phyloP scores from a whole-genome alignment of 2,329 filamentous ascomycete genomes.

The Cercospora sp. region DNA sequence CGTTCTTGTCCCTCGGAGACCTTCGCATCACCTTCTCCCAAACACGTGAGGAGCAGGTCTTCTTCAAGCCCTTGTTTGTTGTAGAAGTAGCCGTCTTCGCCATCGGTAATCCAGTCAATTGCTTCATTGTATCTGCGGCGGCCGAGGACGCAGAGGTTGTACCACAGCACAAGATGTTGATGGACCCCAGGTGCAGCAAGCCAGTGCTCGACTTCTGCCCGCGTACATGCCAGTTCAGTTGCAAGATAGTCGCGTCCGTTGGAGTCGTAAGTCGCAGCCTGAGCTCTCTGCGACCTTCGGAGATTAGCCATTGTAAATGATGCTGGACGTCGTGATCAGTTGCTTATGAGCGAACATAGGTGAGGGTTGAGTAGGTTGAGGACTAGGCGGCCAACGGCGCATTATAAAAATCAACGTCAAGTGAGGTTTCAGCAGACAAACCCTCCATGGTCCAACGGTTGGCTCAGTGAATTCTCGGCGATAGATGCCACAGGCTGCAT shows the following conservation, averaged over 20 bases:
- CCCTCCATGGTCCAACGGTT: background rate
- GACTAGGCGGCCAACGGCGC: background rate
- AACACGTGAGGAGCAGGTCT: slow-evolving; percentile 29
- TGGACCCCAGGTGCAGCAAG: slow-evolving; percentile 23
- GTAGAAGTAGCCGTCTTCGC: slow-evolving; percentile 26
- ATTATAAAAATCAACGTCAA: background rate
- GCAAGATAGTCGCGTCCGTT: slow-evolving; percentile 32
- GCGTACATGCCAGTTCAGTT: slow-evolving; percentile 15
- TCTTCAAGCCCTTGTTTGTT: slow-evolving; percentile 22
- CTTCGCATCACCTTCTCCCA: slow-evolving; percentile 22
- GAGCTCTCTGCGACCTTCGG: slow-evolving; percentile 22
- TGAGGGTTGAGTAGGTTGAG: background rate
- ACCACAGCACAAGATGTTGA: slow-evolving; percentile 29
- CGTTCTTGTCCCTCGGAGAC: background rate
- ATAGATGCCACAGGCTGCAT: background rate
- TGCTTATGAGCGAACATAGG: background rate
- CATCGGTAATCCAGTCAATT: slow-evolving; percentile 28
- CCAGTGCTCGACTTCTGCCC: slow-evolving; percentile 26
- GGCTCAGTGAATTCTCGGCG: background rate
- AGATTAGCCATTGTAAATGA: slow-evolving; percentile 2
- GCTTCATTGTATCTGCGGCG: slow-evolving; percentile 25
- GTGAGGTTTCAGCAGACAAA: background rate
- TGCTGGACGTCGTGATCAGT: background rate
- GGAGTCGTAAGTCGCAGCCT: slow-evolving; percentile 21
- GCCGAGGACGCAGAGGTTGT: slow-evolving; percentile 25